Base-by-base conservation (phyloP, 805 yeast genomes). In the Teunomyces gatunensis region DNA sequence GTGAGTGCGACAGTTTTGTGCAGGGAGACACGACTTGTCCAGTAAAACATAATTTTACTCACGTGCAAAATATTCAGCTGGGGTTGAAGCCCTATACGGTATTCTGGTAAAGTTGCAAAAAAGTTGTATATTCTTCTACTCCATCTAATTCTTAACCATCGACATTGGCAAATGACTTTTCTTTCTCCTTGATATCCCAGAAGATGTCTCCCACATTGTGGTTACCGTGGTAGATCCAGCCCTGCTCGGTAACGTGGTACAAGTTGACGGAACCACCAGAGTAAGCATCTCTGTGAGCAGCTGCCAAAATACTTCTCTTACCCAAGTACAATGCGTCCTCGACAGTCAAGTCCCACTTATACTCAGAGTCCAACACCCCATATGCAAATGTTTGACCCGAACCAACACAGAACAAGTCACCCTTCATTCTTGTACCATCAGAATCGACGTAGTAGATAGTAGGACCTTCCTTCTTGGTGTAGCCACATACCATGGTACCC, bases 401-500 rank as follows among this genome's bases (percentile, higher is more conserved):
- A 41, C 99, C 99, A 28, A 94, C 99, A 75, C 97, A 89, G 71
- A 94, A 94, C 54, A 91, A 58, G 63, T 92, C 96, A 47, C 99
- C 99, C 65, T 89, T 85, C 61, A 94, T 75, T 70, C 99, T 83
- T 4, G 97, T 87, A 45, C 99, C 99, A 64, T 94, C 99, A 23
- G 96, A 87, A 71, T 94, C 99, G 33, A 94, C 98, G 59, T 94
- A 94, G 71, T 85, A 94, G 46, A 94, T 86, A 21, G 97, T 83
- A 42, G 99, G 98, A 13, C 96, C 96, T 65, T 91, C 97, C 59
- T 89, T 87, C 63, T 88, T 84, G 20, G 98, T 92, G 69, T 86
- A 89, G 20, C 99, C 99, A 77, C 98, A 94, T 57, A 94, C 79
- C 99, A 94, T 94, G 3, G 99, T 94, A 67, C 99, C 99, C 99